Evolutionary conservation across 2,329 filamentous ascomycete genomes (phyloP).

Genomic region (Sclerotinia trifoliorum): DNA sequence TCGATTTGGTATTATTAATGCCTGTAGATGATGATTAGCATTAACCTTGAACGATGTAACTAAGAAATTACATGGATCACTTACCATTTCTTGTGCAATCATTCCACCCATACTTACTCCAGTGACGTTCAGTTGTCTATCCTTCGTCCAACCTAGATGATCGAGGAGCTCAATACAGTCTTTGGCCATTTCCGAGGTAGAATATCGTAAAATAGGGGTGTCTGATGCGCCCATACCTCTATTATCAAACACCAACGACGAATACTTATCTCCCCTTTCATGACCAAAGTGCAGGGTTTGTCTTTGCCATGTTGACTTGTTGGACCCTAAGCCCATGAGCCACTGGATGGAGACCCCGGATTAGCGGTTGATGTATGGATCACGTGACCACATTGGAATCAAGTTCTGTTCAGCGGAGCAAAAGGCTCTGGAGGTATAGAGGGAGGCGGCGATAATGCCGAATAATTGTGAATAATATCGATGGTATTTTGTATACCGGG

Average conservation of each 20-base stretch:
- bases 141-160: constrained; percentile 65
- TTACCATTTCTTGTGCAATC: constrained; percentile 80
- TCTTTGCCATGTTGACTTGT: constrained; percentile 71
- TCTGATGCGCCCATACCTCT: constrained; percentile 76
- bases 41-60: not conserved
- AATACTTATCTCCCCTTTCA: constrained; percentile 63
- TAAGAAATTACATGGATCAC: constrained; percentile 29
- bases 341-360: constrained; percentile 50
- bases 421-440: not conserved
- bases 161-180: constrained; percentile 70
- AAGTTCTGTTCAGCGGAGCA: not conserved
- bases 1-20: constrained; percentile 51
- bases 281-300: constrained; percentile 83
- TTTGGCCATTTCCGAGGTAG: constrained; percentile 79
- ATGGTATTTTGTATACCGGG: not conserved
- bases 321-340: constrained; percentile 76
- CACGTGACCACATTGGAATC: not conserved
- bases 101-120: constrained; percentile 88
- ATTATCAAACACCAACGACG: constrained; percentile 77
- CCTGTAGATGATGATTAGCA: constrained; percentile 34
- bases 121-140: constrained; percentile 62
- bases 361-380: constrained; percentile 21
- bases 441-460: not conserved
- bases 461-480: not conserved
- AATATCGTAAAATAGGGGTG: constrained; percentile 75